Percentiles rank a stretch among this genome's conserved stretches.
Evolutionary conservation across 139 green algal species (phyloP).

Genomic region (Edaphochlamys debaryana): DNA sequence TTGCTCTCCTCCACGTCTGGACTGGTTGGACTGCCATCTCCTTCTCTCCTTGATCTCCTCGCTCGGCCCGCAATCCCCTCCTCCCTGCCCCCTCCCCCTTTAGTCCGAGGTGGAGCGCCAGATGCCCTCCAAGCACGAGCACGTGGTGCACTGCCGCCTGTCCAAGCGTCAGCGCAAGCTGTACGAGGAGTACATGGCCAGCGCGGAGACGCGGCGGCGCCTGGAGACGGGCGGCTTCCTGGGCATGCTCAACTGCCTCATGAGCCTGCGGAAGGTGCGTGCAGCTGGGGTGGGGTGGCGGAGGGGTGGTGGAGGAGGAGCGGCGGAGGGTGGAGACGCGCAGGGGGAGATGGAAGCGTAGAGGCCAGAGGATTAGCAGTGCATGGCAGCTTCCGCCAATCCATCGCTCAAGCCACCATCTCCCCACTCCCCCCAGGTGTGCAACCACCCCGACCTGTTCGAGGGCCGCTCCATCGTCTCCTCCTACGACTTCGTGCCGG

Average conservation of each 20-base stretch:
- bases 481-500: slow-evolving; percentile 83
- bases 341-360: background rate
- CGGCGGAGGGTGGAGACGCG: background rate
- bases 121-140: slow-evolving; percentile 96
- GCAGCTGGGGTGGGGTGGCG: background rate
- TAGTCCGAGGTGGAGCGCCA: slow-evolving; percentile 93
- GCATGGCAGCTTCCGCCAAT: too few relatives aligned
- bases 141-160: slow-evolving; percentile 87
- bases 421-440: slow-evolving; percentile 71
- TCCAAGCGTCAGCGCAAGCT: slow-evolving; percentile 80
- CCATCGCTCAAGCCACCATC: too few relatives aligned
- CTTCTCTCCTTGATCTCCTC: too few relatives aligned
- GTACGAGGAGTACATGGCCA: slow-evolving; percentile 98
- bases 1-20: too few relatives aligned
- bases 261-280: slow-evolving; percentile 95
- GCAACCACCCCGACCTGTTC: slow-evolving; percentile 99
- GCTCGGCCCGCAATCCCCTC: background rate
- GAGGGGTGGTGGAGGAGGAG: background rate
- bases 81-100: background rate
- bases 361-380: background rate
- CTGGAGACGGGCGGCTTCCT: slow-evolving; percentile 85
- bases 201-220: slow-evolving; percentile 64
- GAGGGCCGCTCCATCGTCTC: slow-evolving; percentile 92
- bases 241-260: slow-evolving; percentile 97
- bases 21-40: too few relatives aligned